phyloP scores from a whole-genome alignment of 805 yeast genomes.

The Candida berthetii region DNA sequence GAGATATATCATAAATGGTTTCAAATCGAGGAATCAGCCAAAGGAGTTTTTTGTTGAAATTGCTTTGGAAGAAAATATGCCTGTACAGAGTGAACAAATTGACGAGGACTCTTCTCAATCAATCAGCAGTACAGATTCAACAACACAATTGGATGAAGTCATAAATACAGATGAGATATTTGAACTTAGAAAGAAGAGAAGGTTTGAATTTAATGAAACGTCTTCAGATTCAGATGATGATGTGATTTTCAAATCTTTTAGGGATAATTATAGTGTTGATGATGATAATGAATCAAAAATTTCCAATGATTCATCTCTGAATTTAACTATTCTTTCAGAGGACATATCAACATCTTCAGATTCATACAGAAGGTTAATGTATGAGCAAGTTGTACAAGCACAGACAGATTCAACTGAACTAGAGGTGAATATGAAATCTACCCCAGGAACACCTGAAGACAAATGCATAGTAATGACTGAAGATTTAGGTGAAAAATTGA shows the following conservation, averaged over 20 bases:
- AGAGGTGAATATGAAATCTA: too few relatives aligned
- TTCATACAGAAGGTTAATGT: neutral
- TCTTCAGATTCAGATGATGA: neutral
- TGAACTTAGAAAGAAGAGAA: neutral
- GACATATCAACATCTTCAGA: slow-evolving; percentile 3
- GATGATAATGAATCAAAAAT: neutral
- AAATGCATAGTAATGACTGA: too few relatives aligned
- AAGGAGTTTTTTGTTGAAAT: too few relatives aligned
- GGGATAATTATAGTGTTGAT: neutral
- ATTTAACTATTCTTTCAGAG: slow-evolving; percentile 10
- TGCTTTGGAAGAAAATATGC: neutral
- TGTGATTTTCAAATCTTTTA: neutral
- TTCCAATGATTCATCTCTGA: slow-evolving; percentile 4
- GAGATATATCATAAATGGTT: too few relatives aligned
- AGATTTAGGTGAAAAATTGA: too few relatives aligned
- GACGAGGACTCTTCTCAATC: too few relatives aligned
- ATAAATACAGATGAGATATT: neutral
- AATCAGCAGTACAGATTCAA: too few relatives aligned
- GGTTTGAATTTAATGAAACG: neutral
- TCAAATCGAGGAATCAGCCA: too few relatives aligned
- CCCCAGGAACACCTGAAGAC: too few relatives aligned
- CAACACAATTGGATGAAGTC: neutral
- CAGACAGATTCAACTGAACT: neutral
- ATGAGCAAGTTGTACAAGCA: neutral
- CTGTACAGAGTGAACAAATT: neutral